Conservation (phyloP, 2,329 filamentous ascomycete genomes). For the Aspergillus glaucus region DNA sequence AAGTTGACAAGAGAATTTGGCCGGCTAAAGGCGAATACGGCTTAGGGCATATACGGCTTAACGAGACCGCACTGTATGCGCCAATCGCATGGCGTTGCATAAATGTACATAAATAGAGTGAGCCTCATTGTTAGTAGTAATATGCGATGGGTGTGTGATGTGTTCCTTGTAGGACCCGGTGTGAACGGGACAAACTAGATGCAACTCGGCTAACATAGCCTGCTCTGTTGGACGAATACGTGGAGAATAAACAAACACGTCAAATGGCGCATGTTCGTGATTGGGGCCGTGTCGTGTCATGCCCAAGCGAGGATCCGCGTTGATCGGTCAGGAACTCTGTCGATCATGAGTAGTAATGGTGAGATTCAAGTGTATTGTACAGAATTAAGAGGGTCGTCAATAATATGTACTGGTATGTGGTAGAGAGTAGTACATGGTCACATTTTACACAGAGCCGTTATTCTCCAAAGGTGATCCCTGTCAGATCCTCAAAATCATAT, state of each 20-base stretch:
- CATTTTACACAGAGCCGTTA: constrained; percentile 1
- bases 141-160: no score
- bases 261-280: background rate
- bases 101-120: no score
- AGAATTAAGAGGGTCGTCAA: constrained; percentile 1
- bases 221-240: no score
- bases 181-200: no score
- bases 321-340: background rate
- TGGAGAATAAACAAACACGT: background rate
- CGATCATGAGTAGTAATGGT: background rate
- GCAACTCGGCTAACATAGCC: no score
- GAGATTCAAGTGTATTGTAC: background rate
- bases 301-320: background rate
- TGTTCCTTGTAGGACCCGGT: no score
- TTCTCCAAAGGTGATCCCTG: constrained; percentile 20
- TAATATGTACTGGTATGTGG: background rate
- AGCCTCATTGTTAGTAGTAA: no score
- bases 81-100: background rate
- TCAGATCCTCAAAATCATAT: constrained; percentile 30
- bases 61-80: no score
- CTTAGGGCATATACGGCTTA: no score
- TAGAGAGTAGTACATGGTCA: no score
- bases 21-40: no score
- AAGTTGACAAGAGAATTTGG: no score
- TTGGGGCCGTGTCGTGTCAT: background rate